phyloP scores from a whole-genome alignment of 1,139 yeast species.

The Yamadazyma epiphylla region DNA sequence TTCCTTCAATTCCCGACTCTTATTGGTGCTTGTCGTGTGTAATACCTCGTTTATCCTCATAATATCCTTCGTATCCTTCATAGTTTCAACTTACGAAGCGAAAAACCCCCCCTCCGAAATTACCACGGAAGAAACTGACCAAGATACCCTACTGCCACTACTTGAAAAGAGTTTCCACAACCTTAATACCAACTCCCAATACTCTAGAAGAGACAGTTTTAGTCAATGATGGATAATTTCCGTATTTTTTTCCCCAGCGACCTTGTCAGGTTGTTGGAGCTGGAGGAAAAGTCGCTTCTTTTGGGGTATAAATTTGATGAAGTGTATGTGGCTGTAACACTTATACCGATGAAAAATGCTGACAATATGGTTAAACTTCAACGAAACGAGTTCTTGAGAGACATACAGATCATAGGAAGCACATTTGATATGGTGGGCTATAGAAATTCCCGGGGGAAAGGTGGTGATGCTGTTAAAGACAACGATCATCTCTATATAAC shows the following conservation, averaged over 20 bases:
- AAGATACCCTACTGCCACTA: too few relatives aligned
- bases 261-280: conserved; percentile 13
- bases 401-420: conserved; percentile 2
- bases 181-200: conserved; percentile 41
- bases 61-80: too few relatives aligned
- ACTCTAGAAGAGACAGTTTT: conserved; percentile 40
- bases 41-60: too few relatives aligned
- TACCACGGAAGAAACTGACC: too few relatives aligned
- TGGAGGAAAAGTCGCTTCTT: conserved; percentile 9
- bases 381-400: neutral
- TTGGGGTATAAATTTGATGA: conserved; percentile 26
- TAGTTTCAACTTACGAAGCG: too few relatives aligned
- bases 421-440: neutral
- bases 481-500: neutral
- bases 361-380: neutral
- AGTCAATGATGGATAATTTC: conserved; percentile 19
- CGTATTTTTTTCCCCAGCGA: conserved; percentile 39
- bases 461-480: too few relatives aligned
- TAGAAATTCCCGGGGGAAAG: too few relatives aligned
- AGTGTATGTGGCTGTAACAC: conserved; percentile 24
- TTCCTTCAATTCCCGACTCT: too few relatives aligned
- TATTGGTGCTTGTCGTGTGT: too few relatives aligned
- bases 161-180: too few relatives aligned
- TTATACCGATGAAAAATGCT: conserved; percentile 4
- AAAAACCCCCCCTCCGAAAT: too few relatives aligned